Base-by-base conservation (phyloP, 352 stramenopile species). In the Globisporangium acanthophoron region DNA sequence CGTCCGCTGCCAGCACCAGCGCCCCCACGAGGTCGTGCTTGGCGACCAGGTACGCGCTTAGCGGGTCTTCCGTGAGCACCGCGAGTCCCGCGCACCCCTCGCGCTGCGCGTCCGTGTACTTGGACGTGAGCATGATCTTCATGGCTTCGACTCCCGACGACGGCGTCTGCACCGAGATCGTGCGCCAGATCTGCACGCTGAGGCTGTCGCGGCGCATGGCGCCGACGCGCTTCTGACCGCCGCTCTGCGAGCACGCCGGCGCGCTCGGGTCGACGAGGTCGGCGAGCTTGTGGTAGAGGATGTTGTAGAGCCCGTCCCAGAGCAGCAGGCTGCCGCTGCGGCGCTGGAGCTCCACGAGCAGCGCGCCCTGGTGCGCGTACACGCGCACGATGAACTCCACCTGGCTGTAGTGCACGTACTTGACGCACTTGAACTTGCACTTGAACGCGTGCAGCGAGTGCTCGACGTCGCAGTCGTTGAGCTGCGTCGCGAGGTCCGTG, bases 351-450 rank as follows among this genome's bases (percentile, higher is more conserved):
- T 93, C 84, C 35, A 93, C 68, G 5, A 93, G 68, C 39, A 91
- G 54, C 21, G 66, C 65, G 41, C 62, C 54, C 31, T 76, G 66
- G 62, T 58, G 57, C 31, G 55, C 62, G 64, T 91, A 92, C 12
- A 90, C 72, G 24, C 84, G 67, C 29, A 90, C 66, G 24, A 89
- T 74, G 47, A 93, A 93, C 67, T 93, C 81, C 27, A 93, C 73
- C 57, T 87, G 81, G 58, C 78, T 88, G 68, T 90, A 93, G 62
- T 92, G 79, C 39, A 91, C 78, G 55, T 92, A 87, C 63, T 90
- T 90, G 61, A 93, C 73, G 59, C 84, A 92, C 54, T 91, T 91
- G 61, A 93, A 93, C 66, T 93, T 93, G 71, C 81, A 90, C 56
- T 92, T 91, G 44, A 76, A 67, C 31, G 82, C 69, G 52, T 86